A percentile compares a stretch with the other conserved stretches of the same genome.
These are phyloP conservation scores for Cyclocybe aegerita DNA, from an alignment of 768 basidiomycete species.

Conservation along the genomic window DNA sequence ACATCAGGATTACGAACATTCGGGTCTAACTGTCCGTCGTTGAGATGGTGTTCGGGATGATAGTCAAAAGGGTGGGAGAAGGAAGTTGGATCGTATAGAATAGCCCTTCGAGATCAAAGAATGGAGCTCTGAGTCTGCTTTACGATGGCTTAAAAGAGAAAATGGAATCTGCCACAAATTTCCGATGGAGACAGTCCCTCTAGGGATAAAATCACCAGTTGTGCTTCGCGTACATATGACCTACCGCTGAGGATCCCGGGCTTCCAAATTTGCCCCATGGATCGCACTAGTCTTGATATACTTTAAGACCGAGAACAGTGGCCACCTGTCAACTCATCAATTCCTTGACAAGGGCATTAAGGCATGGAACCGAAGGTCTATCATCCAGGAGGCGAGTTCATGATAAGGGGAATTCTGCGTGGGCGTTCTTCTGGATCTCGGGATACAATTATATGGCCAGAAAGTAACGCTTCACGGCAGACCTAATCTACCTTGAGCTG, in stretches of 20 bases:
- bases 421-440: conserved; percentile 32
- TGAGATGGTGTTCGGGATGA: conserved; percentile 39
- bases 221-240: conserved; percentile 30
- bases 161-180: background rate
- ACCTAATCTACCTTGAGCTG: conserved; percentile 23
- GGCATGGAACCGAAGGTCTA: conserved; percentile 31
- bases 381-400: conserved; percentile 35
- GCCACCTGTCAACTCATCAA: conserved; percentile 16
- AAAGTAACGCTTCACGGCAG: conserved; percentile 30
- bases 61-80: conserved; percentile 41
- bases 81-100: conserved; percentile 33
- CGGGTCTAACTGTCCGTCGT: conserved; percentile 14
- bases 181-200: conserved; percentile 33
- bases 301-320: conserved; percentile 16
- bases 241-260: too few relatives aligned
- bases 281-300: background rate
- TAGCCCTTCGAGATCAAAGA: too few relatives aligned
- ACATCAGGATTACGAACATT: background rate
- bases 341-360: conserved; percentile 34
- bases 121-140: too few relatives aligned
- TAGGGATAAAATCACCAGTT: conserved; percentile 37
- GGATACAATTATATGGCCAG: conserved; percentile 40
- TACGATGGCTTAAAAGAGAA: too few relatives aligned
- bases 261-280: conserved; percentile 22
- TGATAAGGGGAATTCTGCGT: conserved; percentile 41